A percentile compares a stretch with the other conserved stretches of the same genome.
Conservation (phyloP, 208 protist genomes). For the Wallacemonas sp. region DNA sequence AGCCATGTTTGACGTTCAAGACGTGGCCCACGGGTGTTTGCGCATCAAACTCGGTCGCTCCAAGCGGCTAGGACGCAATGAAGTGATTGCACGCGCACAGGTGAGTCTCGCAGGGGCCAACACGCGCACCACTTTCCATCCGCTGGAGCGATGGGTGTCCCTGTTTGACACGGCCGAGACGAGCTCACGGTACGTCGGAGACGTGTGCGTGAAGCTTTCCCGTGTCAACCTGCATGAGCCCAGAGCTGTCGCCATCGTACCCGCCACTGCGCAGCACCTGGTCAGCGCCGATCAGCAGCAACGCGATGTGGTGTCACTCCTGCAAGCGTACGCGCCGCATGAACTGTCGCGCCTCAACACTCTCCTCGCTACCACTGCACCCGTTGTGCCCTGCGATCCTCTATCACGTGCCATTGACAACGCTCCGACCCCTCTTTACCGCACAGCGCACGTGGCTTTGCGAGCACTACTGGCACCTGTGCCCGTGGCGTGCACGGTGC, state of each 20-base stretch:
- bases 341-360: slow-evolving; percentile 6
- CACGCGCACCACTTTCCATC: not conserved
- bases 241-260: too few species aligned
- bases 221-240: too few species aligned
- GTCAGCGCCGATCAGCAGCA: not conserved
- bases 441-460: slow-evolving; percentile 19
- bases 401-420: not conserved
- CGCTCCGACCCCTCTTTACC: not conserved
- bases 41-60: slow-evolving; percentile 16
- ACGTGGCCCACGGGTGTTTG: not conserved
- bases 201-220: slow-evolving; percentile 7
- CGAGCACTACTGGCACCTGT: slow-evolving; percentile 18
- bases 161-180: slow-evolving; percentile 8
- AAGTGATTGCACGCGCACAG: slow-evolving; percentile 19
- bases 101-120: slow-evolving; percentile 15
- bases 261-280: too few species aligned
- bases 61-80: slow-evolving; percentile 17
- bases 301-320: slow-evolving; percentile 23
- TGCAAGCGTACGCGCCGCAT: slow-evolving; percentile 7
- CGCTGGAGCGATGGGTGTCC: slow-evolving; percentile 1
- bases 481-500: slow-evolving; percentile 15
- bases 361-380: not conserved
- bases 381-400: not conserved
- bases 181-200: not conserved
- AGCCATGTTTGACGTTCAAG: slow-evolving; percentile 13